phyloP scores from a whole-genome alignment of 2,329 filamentous ascomycete genomes.

The Pseudogymnoascus verrucosus region DNA sequence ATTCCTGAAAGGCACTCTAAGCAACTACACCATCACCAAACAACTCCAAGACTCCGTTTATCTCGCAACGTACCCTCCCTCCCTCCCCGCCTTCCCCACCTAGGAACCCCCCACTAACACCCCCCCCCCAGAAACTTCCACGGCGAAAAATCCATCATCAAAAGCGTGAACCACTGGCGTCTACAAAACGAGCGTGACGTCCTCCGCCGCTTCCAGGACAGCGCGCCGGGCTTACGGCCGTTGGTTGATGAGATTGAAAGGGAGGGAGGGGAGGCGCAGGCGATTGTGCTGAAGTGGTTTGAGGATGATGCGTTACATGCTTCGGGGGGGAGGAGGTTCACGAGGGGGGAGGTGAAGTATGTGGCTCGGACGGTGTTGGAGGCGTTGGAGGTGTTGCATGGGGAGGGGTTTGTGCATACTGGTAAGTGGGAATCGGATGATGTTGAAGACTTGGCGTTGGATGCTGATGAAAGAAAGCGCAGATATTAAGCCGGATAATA shows the following conservation, averaged over 20 bases:
- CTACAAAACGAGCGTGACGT: conserved; percentile 22
- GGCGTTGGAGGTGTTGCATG: conserved; percentile 20
- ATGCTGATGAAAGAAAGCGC: neutral
- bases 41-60: conserved; percentile 15
- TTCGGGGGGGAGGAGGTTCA: conserved; percentile 17
- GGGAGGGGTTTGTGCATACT: conserved; percentile 21
- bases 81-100: no score
- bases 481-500: neutral
- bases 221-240: no score
- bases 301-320: conserved; percentile 20
- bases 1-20: conserved; percentile 12
- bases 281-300: conserved; percentile 19
- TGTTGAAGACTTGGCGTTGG: neutral
- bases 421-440: conserved; percentile 12
- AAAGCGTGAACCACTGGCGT: conserved; percentile 18
- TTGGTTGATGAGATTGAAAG: conserved; percentile 19
- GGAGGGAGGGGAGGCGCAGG: conserved; percentile 14
- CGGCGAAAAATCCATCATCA: conserved; percentile 18
- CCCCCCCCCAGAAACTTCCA: conserved; percentile 10
- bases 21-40: conserved; percentile 16
- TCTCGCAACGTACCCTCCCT: conserved; percentile 16
- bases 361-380: conserved; percentile 20
- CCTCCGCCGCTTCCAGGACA: no score
- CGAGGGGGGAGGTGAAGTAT: conserved; percentile 18
- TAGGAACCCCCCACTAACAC: neutral